Percentiles rank a stretch among this genome's conserved stretches.
Evolutionary conservation across 2,329 filamentous ascomycete genomes (phyloP).

Genomic region (Neoscytalidium dimidiatum): DNA sequence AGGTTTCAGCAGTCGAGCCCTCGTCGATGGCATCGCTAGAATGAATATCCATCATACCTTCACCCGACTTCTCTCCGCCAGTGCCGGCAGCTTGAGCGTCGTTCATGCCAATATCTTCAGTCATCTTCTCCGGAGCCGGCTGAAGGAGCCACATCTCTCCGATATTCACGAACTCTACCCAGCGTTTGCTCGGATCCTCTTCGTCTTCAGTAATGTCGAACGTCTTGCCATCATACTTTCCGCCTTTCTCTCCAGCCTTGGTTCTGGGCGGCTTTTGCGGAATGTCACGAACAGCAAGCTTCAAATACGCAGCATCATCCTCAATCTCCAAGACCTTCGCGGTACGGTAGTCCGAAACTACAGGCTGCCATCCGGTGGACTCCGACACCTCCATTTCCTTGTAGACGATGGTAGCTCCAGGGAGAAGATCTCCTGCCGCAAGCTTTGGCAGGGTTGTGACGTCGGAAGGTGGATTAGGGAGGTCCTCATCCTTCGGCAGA

Average conservation of each 20-base stretch:
- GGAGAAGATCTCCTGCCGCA: conserved; percentile 48
- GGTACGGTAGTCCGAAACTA: conserved; percentile 1
- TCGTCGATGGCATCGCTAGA: not conserved
- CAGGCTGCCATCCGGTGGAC: conserved; percentile 67
- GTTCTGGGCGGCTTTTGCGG: not conserved
- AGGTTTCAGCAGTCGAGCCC: not conserved
- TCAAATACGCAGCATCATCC: not conserved
- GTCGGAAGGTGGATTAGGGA: conserved; percentile 64
- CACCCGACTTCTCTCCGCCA: not conserved
- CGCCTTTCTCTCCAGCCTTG: not conserved
- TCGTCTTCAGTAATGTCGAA: not conserved
- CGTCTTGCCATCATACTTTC: not conserved
- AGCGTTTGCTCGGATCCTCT: not conserved
- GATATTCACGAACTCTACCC: not conserved
- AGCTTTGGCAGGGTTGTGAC: conserved; percentile 56
- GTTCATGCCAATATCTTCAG: not conserved
- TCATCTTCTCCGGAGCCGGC: not conserved
- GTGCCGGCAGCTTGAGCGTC: not conserved
- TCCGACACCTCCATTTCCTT: conserved; percentile 64
- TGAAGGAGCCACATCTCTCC: not conserved
- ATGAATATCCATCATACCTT: not conserved
- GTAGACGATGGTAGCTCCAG: conserved; percentile 70
- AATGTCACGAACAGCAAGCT: conserved; percentile 4
- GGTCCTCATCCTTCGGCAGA: conserved; percentile 51
- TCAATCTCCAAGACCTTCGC: conserved; percentile 1